These are phyloP conservation scores for Backusella australiensis DNA, from an alignment of 192 early-diverging fungal genomes.

Conservation along the genomic window DNA sequence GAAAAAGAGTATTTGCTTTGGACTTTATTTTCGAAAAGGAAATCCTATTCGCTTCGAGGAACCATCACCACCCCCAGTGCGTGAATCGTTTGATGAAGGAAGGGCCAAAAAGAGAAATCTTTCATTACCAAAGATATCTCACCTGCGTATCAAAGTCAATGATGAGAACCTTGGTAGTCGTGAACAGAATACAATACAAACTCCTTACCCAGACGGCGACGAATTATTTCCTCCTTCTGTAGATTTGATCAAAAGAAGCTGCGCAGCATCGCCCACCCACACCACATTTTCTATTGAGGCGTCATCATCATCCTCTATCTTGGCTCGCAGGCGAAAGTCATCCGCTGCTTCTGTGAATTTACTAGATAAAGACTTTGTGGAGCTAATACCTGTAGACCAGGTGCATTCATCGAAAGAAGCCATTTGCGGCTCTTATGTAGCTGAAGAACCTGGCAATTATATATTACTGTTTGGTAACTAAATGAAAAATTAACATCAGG, in stretches of 20 bases:
- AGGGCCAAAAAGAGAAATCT: not conserved
- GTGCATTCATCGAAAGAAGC: conserved; percentile 83
- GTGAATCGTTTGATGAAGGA: not conserved
- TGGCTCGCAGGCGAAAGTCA: not conserved
- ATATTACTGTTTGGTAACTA: conserved; percentile 67
- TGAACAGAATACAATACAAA: not conserved
- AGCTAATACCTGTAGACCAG: conserved; percentile 81
- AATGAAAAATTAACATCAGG: no score
- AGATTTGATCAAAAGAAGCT: not conserved
- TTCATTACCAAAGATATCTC: not conserved
- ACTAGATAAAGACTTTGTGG: conserved; percentile 64
- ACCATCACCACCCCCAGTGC: not conserved
- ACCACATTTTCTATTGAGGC: not conserved
- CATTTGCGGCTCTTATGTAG: conserved; percentile 74
- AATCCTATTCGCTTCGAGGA: not conserved
- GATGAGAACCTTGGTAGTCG: not conserved
- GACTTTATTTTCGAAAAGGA: conserved; percentile 16
- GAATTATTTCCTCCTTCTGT: not conserved
- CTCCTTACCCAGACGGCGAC: not conserved
- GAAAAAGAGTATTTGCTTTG: conserved; percentile 56
- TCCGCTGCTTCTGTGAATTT: conserved; percentile 8
- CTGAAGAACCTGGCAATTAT: conserved; percentile 78
- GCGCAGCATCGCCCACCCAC: not conserved
- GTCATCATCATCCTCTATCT: not conserved
- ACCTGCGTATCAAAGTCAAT: not conserved